A percentile compares a stretch with the other conserved stretches of the same genome.
Evolutionary conservation across 1,139 yeast species (phyloP).

Genomic region (Candida mesenterica): DNA sequence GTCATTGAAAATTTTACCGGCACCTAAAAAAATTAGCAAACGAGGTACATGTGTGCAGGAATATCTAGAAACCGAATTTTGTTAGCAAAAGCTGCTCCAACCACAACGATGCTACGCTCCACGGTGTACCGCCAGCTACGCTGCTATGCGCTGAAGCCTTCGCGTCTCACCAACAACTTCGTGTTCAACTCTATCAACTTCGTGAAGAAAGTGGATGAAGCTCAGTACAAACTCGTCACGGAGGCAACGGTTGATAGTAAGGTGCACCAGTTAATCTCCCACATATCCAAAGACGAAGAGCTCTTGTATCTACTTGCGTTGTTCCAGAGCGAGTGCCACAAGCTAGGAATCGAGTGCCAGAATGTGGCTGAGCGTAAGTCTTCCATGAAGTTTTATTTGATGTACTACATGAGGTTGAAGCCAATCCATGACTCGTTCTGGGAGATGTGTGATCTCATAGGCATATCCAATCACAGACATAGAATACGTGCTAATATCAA

Average conservation of each 20-base stretch:
- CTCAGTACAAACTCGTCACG: conserved; percentile 20
- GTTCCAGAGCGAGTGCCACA: conserved; percentile 34
- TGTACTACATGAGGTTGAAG: conserved; percentile 17
- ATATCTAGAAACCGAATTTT: too few species aligned
- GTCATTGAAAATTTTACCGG: conserved; percentile 1
- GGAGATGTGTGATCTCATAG: conserved; percentile 33
- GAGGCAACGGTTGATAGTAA: conserved; percentile 20
- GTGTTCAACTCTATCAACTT: conserved; percentile 19
- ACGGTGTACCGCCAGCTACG: background rate
- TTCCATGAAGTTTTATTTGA: conserved; percentile 8
- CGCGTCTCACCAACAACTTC: conserved; percentile 5
- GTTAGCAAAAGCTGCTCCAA: background rate
- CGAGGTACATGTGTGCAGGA: too few species aligned
- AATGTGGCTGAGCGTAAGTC: conserved; percentile 8
- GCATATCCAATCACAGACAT: conserved; percentile 35
- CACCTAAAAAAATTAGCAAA: too few species aligned
- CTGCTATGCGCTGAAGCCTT: background rate
- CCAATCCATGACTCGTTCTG: conserved; percentile 41
- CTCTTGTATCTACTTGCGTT: conserved; percentile 29
- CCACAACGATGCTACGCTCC: background rate
- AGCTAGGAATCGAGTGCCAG: conserved; percentile 28
- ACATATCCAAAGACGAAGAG: conserved; percentile 31
- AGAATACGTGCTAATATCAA: conserved; percentile 22
- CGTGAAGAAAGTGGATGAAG: conserved; percentile 31
- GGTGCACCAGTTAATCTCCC: conserved; percentile 23